These are phyloP conservation scores for Xylariomycetidae sp. DNA, from an alignment of 2,329 filamentous ascomycete species.

Conservation along the genomic window DNA sequence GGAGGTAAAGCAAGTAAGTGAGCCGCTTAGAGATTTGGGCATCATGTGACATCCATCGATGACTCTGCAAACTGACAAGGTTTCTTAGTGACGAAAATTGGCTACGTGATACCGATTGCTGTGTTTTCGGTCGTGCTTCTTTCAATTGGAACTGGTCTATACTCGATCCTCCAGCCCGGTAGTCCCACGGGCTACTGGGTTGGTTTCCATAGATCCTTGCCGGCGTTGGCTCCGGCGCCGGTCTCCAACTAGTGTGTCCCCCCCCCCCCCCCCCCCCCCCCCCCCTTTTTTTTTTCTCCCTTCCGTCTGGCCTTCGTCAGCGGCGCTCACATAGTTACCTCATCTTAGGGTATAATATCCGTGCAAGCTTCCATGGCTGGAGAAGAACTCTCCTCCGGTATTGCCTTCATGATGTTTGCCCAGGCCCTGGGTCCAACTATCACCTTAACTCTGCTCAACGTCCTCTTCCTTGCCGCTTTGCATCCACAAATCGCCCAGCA, in stretches of 20 bases:
- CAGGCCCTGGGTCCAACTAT: conserved; percentile 9
- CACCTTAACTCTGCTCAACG: conserved; percentile 4
- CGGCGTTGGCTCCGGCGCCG: conserved; percentile 4
- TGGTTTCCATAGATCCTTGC: conserved; percentile 8
- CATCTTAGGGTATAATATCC: conserved; percentile 4
- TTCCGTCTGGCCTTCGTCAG: not conserved
- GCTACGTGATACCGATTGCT: conserved; percentile 9
- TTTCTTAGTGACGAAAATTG: conserved; percentile 10
- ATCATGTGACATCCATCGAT: too few relatives aligned
- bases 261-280: too few relatives aligned
- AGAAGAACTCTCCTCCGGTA: conserved; percentile 6
- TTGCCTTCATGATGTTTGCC: conserved; percentile 11
- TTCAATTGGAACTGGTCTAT: conserved; percentile 8
- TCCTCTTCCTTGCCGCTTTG: conserved; percentile 29
- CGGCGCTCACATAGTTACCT: not conserved
- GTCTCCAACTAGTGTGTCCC: conserved; percentile 3
- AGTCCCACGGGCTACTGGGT: conserved; percentile 6
- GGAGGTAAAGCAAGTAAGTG: too few relatives aligned
- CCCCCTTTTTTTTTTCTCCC: too few relatives aligned
- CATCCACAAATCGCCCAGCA: conserved; percentile 23
- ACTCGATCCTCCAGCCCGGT: conserved; percentile 5
- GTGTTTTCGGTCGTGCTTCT: conserved; percentile 1
- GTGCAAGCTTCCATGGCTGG: conserved; percentile 2
- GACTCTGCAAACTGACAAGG: too few relatives aligned
- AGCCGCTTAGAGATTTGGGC: too few relatives aligned